These are phyloP conservation scores for Hydrangea macrophylla DNA, from an alignment of 148 eudicot species.

Conservation along the genomic window DNA sequence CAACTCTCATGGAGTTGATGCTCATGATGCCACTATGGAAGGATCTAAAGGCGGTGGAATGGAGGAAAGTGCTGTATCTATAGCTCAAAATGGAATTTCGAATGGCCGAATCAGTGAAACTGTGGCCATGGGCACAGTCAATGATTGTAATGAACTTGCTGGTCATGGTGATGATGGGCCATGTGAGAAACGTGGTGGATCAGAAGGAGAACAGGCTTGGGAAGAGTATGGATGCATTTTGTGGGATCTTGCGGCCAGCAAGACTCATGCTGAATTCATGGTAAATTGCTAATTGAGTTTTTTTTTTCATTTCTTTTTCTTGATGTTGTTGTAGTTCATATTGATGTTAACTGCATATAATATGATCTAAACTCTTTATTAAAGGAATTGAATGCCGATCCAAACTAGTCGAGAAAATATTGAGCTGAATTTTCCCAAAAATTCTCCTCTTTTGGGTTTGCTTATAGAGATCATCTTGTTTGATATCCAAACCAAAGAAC, in stretches of 20 bases:
- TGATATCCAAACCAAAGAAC: not conserved
- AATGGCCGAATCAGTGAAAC: constrained; percentile 17
- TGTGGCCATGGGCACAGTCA: constrained; percentile 45
- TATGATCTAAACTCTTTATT: not conserved
- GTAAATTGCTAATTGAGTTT: constrained; percentile 27
- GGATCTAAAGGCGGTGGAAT: constrained; percentile 24
- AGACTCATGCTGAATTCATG: constrained; percentile 86
- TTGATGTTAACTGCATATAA: not conserved
- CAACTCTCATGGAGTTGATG: constrained; percentile 20
- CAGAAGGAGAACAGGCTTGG: constrained; percentile 61
- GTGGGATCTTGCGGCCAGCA: constrained; percentile 93
- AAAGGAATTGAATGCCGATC: not conserved
- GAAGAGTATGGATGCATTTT: constrained; percentile 88
- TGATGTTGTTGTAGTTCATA: constrained; percentile 1
- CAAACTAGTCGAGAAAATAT: not conserved
- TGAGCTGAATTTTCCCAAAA: constrained; percentile 1
- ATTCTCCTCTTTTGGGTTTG: not conserved
- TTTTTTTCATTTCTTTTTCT: not conserved
- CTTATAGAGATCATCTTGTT: not conserved
- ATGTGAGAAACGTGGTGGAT: constrained; percentile 20
- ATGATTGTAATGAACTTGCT: constrained; percentile 22
- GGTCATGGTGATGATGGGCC: constrained; percentile 24
- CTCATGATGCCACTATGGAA: constrained; percentile 17
- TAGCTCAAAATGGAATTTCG: constrained; percentile 28
- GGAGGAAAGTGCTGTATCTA: constrained; percentile 24